Conservation (phyloP, 805 yeast genomes). For the Wickerhamomyces hampshirensis region DNA sequence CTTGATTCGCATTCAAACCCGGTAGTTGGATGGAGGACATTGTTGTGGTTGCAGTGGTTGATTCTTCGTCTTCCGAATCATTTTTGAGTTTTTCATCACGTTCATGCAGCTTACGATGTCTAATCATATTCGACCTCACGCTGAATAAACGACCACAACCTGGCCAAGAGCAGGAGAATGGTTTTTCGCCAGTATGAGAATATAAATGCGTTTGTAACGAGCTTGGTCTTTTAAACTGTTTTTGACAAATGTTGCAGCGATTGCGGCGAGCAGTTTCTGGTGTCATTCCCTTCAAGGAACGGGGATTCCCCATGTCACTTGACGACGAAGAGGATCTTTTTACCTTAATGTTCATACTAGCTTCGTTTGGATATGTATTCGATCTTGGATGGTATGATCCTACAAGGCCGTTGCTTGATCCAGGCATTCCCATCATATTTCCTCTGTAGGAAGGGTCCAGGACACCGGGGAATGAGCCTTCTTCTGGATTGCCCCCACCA, state of each 20-base stretch:
- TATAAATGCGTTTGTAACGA: slow-evolving; percentile 75
- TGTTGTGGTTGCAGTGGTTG: too few species aligned
- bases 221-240: slow-evolving; percentile 77
- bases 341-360: slow-evolving; percentile 1
- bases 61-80: not conserved
- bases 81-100: slow-evolving; percentile 18
- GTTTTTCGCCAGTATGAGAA: slow-evolving; percentile 81
- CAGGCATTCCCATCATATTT: not conserved
- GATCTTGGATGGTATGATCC: slow-evolving; percentile 15
- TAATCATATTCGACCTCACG: slow-evolving; percentile 74
- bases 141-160: slow-evolving; percentile 67
- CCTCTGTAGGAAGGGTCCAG: slow-evolving; percentile 12
- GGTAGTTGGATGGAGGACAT: too few species aligned
- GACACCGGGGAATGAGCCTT: slow-evolving; percentile 22
- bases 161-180: slow-evolving; percentile 57
- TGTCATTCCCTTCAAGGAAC: slow-evolving; percentile 31
- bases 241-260: slow-evolving; percentile 54
- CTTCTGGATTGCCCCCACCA: slow-evolving; percentile 13
- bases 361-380: slow-evolving; percentile 14
- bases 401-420: not conserved
- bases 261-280: slow-evolving; percentile 42
- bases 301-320: not conserved
- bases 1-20: too few species aligned
- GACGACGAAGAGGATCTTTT: slow-evolving; percentile 13
- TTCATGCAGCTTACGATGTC: slow-evolving; percentile 69